Base-by-base conservation (phyloP, 768 basidiomycete species). In the Kwoniella pini region DNA sequence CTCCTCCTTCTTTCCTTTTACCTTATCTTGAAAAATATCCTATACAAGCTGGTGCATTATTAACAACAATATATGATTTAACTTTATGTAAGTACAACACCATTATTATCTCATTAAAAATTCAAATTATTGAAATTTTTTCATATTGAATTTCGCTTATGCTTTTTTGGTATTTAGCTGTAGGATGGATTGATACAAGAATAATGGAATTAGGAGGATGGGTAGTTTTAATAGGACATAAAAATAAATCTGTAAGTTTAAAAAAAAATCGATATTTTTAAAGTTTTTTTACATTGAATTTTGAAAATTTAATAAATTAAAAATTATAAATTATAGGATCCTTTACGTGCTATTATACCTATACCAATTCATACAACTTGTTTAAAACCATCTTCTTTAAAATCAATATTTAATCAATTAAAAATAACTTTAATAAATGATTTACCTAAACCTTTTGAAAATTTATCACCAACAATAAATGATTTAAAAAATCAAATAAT, bases 141-240 rank as follows among this genome's bases (percentile, higher is more conserved):
- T n/a, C n/a, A n/a, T n/a, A n/a, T n/a, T n/a, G n/a, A 7, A 36
- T 36, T 36, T 36, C 15, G 33, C 7, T 36, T 15, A 36, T 36
- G 33, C 33, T 7, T 7, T 36, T 15, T 7, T 36, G 7, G 33
- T 36, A 36, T 36, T 36, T 28, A 78, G 77, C 75, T 43, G 68
- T 75, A 21, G 73, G 76, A 68, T 78, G 77, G 77, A 58, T 66
- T 26, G 70, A 76, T 59, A 59, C 76, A 2, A 57, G 77, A 15
- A 46, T 69, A 2, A 46, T 59, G 5, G 36, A 61, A 2, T 53
- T 78, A 2, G 59, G 64, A 28, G 71, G 63, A 46, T 78, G 77
- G 77, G 61, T 62, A 1, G 66, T 72, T 1, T 61, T 76, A 1
- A 50, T 76, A 46, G 77, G 75, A n/a, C 72, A 74, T 44, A 78